Percentiles rank a stretch among this genome's conserved stretches.
Conservation (phyloP, 169 alveolate species). For the Eimeria falciformis region DNA sequence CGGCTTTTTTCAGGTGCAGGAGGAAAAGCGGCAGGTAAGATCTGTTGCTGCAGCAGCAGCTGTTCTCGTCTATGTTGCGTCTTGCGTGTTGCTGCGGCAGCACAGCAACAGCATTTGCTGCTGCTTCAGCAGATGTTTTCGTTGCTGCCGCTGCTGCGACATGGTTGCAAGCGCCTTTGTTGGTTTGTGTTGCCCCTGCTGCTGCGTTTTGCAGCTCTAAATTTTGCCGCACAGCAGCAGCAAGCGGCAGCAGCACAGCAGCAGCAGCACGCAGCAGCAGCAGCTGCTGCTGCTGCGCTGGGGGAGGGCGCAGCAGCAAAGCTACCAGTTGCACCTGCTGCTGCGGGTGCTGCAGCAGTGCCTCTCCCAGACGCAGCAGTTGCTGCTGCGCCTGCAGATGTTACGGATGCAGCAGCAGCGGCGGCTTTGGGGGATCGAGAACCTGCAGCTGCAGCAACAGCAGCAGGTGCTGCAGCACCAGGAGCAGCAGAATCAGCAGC, state of each 20-base stretch:
- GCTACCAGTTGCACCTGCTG: not conserved
- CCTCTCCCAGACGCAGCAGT: conserved; percentile 6
- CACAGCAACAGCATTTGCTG: not conserved
- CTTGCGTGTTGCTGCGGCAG: not conserved
- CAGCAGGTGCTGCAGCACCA: conserved; percentile 20
- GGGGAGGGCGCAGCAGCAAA: conserved; percentile 25
- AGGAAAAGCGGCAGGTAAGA: conserved; percentile 45
- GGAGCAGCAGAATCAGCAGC: conserved; percentile 33
- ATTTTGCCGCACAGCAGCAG: conserved; percentile 60
- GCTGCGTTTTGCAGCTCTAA: conserved; percentile 17
- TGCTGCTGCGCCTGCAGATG: not conserved
- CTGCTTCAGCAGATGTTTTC: not conserved
- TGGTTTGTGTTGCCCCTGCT: not conserved
- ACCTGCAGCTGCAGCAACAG: not conserved
- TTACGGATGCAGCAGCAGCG: conserved; percentile 4
- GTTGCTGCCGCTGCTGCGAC: conserved; percentile 37
- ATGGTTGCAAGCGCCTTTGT: not conserved
- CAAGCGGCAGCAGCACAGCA: conserved; percentile 15
- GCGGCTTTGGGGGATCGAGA: not conserved
- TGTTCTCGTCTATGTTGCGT: not conserved
- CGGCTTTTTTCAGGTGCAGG: conserved; percentile 43
- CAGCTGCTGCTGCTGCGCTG: conserved; percentile 49
- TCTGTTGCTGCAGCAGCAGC: conserved; percentile 5
- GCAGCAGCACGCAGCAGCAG: conserved; percentile 28
- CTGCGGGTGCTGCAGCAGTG: not conserved